A percentile compares a stretch with the other conserved stretches of the same genome.
Conservation (phyloP, 2,329 filamentous ascomycete genomes). For the Epichloe typhina region DNA sequence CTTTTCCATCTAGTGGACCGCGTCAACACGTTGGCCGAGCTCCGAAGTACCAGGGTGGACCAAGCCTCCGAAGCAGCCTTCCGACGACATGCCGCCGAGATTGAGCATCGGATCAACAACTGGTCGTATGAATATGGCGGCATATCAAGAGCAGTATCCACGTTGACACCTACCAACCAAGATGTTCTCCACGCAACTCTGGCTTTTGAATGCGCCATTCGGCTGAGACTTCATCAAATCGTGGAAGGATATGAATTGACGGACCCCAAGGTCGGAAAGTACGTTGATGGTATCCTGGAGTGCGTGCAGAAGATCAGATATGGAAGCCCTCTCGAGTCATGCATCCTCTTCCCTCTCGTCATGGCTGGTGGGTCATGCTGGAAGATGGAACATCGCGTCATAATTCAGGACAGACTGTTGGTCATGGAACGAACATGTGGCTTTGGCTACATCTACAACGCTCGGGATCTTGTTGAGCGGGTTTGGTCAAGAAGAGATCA, state of each 20-base stretch:
- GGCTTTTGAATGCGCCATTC: constrained; percentile 28
- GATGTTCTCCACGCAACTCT: constrained; percentile 22
- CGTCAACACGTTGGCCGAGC: constrained; percentile 20
- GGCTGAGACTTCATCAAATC: constrained; percentile 28
- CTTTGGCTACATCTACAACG: constrained; percentile 28
- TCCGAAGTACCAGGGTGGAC: constrained; percentile 19
- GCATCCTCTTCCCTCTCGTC: constrained; percentile 27
- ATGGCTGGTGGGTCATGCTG: constrained; percentile 27
- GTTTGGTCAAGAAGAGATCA: constrained; percentile 24
- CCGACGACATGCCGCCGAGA: constrained; percentile 14
- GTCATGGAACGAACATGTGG: constrained; percentile 31
- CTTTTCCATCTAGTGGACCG: constrained; percentile 21
- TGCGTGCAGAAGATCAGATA: constrained; percentile 26
- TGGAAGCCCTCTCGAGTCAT: constrained; percentile 26
- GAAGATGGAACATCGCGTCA: constrained; percentile 22
- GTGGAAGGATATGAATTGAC: constrained; percentile 26
- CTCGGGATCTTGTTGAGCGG: constrained; percentile 24
- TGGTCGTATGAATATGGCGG: constrained; percentile 22
- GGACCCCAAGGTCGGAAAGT: constrained; percentile 20
- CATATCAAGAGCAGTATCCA: constrained; percentile 13
- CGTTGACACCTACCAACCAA: constrained; percentile 10
- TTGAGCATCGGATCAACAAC: constrained; percentile 23
- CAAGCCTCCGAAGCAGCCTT: constrained; percentile 17
- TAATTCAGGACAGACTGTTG: constrained; percentile 26
- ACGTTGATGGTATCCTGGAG: constrained; percentile 22